These are phyloP conservation scores for Cercis canadensis DNA, from an alignment of 306 rosid genomes.

Conservation along the genomic window DNA sequence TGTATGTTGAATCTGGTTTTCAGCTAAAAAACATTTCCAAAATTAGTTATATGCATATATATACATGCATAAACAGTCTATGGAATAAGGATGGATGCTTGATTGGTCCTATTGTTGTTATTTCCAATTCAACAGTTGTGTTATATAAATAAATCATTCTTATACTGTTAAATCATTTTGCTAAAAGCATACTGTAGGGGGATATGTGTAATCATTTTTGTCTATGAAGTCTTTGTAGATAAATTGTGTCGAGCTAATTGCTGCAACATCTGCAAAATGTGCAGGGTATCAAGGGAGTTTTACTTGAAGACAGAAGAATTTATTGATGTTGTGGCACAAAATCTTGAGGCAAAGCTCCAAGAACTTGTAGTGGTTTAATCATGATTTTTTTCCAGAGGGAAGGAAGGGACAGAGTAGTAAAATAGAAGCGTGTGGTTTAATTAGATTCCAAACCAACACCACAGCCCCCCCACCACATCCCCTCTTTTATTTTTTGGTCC, in stretches of 20 bases:
- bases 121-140: background rate
- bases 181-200: background rate
- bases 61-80: too few relatives aligned
- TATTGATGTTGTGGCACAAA: slow-evolving; percentile 76
- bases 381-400: background rate
- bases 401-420: background rate
- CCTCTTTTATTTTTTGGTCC: too few relatives aligned
- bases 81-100: background rate
- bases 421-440: background rate
- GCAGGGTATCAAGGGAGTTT: slow-evolving; percentile 82
- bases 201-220: background rate
- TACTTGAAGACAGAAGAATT: slow-evolving; percentile 91
- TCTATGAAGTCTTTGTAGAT: background rate
- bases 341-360: slow-evolving; percentile 64
- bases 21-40: background rate
- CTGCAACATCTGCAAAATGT: slow-evolving; percentile 18
- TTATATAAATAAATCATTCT: background rate
- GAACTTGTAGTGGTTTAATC: slow-evolving; percentile 48
- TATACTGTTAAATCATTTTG: background rate
- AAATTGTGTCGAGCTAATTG: slow-evolving; percentile 20
- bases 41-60: background rate
- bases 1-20: background rate
- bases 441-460: background rate
- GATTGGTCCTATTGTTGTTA: too few relatives aligned
- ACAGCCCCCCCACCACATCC: too few relatives aligned